phyloP scores from a whole-genome alignment of 2,329 filamentous ascomycete genomes.

The Thielaviopsis cerberus region DNA sequence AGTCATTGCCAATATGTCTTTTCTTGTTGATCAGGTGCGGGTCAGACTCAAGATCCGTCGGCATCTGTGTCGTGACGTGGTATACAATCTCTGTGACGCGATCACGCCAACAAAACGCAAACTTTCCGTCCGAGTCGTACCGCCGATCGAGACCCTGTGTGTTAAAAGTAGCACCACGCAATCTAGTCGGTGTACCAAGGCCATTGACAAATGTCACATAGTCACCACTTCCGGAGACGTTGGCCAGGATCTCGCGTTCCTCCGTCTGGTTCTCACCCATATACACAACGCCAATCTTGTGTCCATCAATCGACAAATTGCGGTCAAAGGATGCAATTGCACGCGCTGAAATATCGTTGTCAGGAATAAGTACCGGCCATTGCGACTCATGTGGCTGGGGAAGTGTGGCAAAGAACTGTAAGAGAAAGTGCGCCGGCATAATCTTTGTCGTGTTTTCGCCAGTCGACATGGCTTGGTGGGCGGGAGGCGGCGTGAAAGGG shows the following conservation, averaged over 20 bases:
- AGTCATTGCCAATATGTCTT: conserved; percentile 88
- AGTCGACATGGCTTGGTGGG: conserved; percentile 29
- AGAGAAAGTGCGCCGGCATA: conserved; percentile 54
- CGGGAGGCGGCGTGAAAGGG: conserved; percentile 37
- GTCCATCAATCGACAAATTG: conserved; percentile 76
- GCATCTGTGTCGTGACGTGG: conserved; percentile 95
- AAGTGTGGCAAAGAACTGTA: conserved; percentile 47
- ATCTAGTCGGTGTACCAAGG: conserved; percentile 61
- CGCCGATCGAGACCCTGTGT: conserved; percentile 74
- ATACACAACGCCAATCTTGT: conserved; percentile 90
- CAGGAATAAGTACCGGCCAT: conserved; percentile 58
- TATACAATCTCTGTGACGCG: conserved; percentile 89
- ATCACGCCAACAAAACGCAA: conserved; percentile 86
- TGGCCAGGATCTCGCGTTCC: conserved; percentile 71
- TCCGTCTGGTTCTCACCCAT: conserved; percentile 70
- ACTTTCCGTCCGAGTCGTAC: conserved; percentile 64
- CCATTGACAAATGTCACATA: conserved; percentile 72
- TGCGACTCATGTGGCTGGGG: conserved; percentile 38
- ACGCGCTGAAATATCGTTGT: conserved; percentile 49
- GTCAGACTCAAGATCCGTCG: conserved; percentile 62
- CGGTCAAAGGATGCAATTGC: conserved; percentile 70
- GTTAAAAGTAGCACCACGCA: conserved; percentile 76
- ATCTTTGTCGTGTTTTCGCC: conserved; percentile 37
- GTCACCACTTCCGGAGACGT: conserved; percentile 68
- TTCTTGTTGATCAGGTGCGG: conserved; percentile 71